Evolutionary conservation across 1,284 basidiomycete species (phyloP), one percentile per base, ranked within the genome.

Genomic region (Ustilago curta): DNA sequence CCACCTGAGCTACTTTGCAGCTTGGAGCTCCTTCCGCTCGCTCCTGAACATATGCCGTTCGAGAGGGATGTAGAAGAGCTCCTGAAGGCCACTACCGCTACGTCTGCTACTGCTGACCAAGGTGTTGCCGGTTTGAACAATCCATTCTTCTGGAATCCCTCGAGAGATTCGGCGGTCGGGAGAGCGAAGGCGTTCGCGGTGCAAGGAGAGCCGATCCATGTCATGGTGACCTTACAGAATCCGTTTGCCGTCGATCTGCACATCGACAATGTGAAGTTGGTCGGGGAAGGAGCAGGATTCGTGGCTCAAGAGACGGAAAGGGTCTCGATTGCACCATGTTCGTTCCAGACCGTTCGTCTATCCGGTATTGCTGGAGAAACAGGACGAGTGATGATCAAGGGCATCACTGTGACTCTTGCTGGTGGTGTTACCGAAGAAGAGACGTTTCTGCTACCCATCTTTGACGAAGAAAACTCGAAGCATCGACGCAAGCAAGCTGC

Each of bases 231-330:
- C 11, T 86, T 99, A n/a, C 89, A 91, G 66, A 99, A 99, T 82
- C 93, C 94, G 0, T 96, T 92, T 80, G 89, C 92, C 1, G 94
- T 98, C 83, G 93, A 95, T 66, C 87, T 99, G 11, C 93, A 97
- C 67, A 85, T 98, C 27, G 90, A 93, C 67, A 90, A 90, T 70
- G 83, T 98, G 32, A 89, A 90, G 11, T 87, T 98, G 9, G 92
- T 94, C 65, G 94, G 93, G 1, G 89, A 91, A 3, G 97, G 97
- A 0, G 90, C 91, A 8, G 85, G 88, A 3, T 92, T 96, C 75
- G 37, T 54, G 3, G 25, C 62, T 2, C 43, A 55, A 18, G 88
- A 91, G 54, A 89, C 90, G 16, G 88, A 90, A 55, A 43, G 58
- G 7, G 87, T 92, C 16, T 85, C 89, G 18, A 88, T 97, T 18